Evolutionary conservation across 192 early-diverging fungal genomes (phyloP).

Genomic region (Coemansia sp.): DNA sequence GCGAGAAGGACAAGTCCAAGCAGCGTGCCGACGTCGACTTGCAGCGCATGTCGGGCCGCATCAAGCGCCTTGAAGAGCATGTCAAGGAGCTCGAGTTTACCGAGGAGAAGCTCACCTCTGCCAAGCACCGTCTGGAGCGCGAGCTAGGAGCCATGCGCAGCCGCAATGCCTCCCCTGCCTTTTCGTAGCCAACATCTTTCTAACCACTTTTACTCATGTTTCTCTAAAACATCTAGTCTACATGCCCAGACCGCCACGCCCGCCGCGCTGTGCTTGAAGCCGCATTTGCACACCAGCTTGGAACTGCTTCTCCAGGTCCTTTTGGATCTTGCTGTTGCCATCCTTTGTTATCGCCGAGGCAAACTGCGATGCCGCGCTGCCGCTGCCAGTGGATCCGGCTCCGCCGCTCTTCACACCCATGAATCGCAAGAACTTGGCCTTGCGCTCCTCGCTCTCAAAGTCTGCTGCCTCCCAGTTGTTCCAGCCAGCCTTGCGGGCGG

Average conservation of each 20-base stretch:
- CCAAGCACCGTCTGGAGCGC: slow-evolving; percentile 51
- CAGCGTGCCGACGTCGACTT: slow-evolving; percentile 70
- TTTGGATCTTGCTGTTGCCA: slow-evolving; percentile 24
- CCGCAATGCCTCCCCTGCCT: slow-evolving; percentile 44
- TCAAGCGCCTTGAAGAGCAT: slow-evolving; percentile 49
- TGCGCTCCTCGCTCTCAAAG: slow-evolving; percentile 44
- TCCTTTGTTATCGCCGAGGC: slow-evolving; percentile 47
- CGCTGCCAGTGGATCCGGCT: background rate
- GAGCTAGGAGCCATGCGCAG: slow-evolving; percentile 46
- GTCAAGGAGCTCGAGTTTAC: slow-evolving; percentile 44
- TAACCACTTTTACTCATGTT: slow-evolving; percentile 10
- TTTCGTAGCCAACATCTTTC: background rate
- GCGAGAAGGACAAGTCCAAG: slow-evolving; percentile 79
- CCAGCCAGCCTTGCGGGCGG: slow-evolving; percentile 16
- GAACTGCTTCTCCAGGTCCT: slow-evolving; percentile 51
- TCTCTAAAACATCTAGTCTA: slow-evolving; percentile 6
- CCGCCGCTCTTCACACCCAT: slow-evolving; percentile 27
- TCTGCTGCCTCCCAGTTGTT: slow-evolving; percentile 50
- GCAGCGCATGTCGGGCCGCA: slow-evolving; percentile 58
- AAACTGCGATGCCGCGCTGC: slow-evolving; percentile 25
- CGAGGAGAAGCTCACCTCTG: slow-evolving; percentile 36
- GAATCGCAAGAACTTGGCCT: slow-evolving; percentile 46
- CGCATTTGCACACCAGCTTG: slow-evolving; percentile 29
- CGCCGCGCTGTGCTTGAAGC: slow-evolving; percentile 26
- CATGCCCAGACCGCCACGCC: slow-evolving; percentile 43